Evolutionary conservation across 2,329 filamentous ascomycete species (phyloP).

Genomic region (Dactylonectria macrodidyma): DNA sequence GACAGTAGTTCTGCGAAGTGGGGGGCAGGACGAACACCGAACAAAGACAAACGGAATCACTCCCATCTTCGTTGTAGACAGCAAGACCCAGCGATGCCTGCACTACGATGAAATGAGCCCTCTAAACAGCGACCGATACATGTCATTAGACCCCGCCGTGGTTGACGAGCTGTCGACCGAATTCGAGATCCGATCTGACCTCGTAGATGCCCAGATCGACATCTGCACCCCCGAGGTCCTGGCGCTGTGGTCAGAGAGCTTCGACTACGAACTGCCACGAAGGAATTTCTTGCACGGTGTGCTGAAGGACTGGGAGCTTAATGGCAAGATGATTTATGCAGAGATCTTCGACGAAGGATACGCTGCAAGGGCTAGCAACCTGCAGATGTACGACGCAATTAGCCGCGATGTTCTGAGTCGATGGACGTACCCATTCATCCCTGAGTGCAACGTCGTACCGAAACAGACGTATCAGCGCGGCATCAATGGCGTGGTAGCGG

Average conservation of each 20-base stretch:
- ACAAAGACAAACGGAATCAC: conserved; percentile 83
- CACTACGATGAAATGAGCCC: conserved; percentile 95
- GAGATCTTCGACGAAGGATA: conserved; percentile 89
- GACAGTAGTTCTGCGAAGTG: conserved; percentile 92
- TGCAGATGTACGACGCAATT: conserved; percentile 91
- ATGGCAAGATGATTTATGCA: conserved; percentile 96
- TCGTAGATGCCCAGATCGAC: conserved; percentile 95
- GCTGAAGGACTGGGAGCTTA: conserved; percentile 95
- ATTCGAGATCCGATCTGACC: conserved; percentile 86
- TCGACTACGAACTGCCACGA: conserved; percentile 93
- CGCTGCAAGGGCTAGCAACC: conserved; percentile 86
- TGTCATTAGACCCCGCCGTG: conserved; percentile 85
- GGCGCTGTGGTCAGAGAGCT: conserved; percentile 96
- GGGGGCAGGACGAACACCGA: conserved; percentile 77
- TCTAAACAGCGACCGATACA: conserved; percentile 73
- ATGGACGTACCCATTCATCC: conserved; percentile 91
- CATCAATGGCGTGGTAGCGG: conserved; percentile 81
- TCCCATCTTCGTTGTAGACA: conserved; percentile 90
- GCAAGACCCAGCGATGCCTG: conserved; percentile 83
- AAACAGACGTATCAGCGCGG: conserved; percentile 83
- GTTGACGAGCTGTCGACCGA: conserved; percentile 78
- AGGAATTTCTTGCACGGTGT: conserved; percentile 93
- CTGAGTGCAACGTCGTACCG: conserved; percentile 87
- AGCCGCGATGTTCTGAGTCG: conserved; percentile 88
- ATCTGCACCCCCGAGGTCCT: conserved; percentile 98